Evolutionary conservation across 2,329 filamentous ascomycete species (phyloP).

Genomic region (Massarina eburnea): DNA sequence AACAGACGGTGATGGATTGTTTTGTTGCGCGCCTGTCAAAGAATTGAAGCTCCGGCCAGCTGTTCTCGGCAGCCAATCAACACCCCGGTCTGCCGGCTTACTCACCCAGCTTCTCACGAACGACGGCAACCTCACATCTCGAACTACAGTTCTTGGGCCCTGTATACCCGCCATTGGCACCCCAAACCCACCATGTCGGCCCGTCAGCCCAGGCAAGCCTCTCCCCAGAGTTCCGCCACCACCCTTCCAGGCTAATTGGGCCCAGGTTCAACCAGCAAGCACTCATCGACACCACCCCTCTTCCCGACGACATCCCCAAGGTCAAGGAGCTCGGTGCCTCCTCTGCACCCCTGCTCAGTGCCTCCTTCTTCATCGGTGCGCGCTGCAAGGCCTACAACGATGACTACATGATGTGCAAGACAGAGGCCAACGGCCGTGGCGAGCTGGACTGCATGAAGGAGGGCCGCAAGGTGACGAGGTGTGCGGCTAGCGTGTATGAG

Average conservation of each 20-base stretch:
- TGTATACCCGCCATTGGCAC: conserved; percentile 41
- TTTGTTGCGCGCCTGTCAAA: background rate
- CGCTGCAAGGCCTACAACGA: conserved; percentile 95
- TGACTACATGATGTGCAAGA: conserved; percentile 99
- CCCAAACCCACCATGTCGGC: conserved; percentile 58
- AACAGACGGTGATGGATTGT: background rate
- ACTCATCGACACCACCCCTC: conserved; percentile 93
- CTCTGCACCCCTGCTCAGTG: conserved; percentile 88
- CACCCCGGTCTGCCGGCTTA: conserved; percentile 13
- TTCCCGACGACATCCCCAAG: conserved; percentile 87
- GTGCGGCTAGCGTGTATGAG: conserved; percentile 88
- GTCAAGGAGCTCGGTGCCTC: conserved; percentile 92
- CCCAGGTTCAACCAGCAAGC: conserved; percentile 88
- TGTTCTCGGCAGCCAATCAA: background rate
- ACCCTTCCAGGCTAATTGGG: conserved; percentile 21
- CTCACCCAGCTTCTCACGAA: background rate
- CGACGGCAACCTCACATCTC: conserved; percentile 4
- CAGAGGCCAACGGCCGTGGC: conserved; percentile 83
- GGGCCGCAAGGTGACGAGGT: conserved; percentile 93
- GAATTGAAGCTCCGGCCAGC: background rate
- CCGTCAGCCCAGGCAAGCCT: conserved; percentile 60
- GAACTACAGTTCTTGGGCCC: conserved; percentile 21
- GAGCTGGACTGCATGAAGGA: conserved; percentile 96
- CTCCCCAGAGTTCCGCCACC: conserved; percentile 7
- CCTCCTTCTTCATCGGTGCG: conserved; percentile 94